Conservation (phyloP, 1,284 basidiomycete species). For the Anthracocystis panici-leucophaei region DNA sequence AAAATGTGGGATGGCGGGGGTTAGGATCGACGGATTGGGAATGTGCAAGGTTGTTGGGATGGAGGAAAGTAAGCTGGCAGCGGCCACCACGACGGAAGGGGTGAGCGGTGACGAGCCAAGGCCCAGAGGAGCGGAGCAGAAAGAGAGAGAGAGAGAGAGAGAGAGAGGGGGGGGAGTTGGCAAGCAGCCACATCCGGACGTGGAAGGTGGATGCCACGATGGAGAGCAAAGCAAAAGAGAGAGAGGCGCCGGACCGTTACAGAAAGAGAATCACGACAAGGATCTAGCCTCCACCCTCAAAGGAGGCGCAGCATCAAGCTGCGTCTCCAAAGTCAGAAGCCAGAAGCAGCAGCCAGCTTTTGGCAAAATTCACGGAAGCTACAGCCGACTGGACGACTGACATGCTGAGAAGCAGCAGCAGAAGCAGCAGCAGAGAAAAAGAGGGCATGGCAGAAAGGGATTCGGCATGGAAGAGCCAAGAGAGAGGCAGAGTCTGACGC, state of each 20-base stretch:
- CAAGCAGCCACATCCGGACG: slow-evolving; percentile 38
- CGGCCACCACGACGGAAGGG: slow-evolving; percentile 4
- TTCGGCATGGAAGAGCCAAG: neutral
- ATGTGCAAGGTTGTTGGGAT: neutral
- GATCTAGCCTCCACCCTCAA: slow-evolving; percentile 1
- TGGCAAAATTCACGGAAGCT: no score
- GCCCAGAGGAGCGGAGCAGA: neutral
- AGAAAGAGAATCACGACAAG: neutral
- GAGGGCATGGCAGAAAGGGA: neutral
- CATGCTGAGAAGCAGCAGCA: slow-evolving; percentile 22
- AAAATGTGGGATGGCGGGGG: neutral
- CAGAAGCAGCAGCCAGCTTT: no score
- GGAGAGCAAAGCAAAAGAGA: neutral
- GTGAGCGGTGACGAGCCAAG: slow-evolving; percentile 2
- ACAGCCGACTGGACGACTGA: neutral
- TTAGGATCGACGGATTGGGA: slow-evolving; percentile 31
- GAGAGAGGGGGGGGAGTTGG: no score
- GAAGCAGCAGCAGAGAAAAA: neutral
- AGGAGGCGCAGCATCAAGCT: neutral
- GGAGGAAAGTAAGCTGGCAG: neutral
- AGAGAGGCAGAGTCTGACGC: slow-evolving; percentile 1
- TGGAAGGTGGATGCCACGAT: slow-evolving; percentile 14
- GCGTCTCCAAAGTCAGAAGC: no score
- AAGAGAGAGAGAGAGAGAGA: neutral
- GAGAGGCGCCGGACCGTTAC: neutral